These are phyloP conservation scores for Tetrahymena borealis DNA, from an alignment of 73 alveolate genomes.

Conservation along the genomic window DNA sequence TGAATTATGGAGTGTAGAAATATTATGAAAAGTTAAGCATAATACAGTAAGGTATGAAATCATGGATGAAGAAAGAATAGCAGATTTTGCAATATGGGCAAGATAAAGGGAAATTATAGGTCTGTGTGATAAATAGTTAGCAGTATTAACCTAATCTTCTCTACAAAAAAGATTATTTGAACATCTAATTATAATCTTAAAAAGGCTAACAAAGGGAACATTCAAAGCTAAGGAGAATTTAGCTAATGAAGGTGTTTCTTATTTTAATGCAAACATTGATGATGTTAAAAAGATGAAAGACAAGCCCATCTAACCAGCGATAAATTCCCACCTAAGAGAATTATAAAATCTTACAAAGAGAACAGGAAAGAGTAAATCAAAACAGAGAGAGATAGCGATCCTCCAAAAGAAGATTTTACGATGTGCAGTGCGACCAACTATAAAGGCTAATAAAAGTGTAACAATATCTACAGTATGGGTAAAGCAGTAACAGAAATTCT, in stretches of 20 bases:
- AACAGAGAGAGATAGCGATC: background rate
- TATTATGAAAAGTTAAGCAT: background rate
- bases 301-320: background rate
- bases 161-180: background rate
- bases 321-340: background rate
- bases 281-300: background rate
- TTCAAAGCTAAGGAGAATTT: background rate
- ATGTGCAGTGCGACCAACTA: background rate
- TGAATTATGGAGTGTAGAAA: background rate
- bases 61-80: background rate
- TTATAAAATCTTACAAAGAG: background rate
- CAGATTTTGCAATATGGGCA: background rate
- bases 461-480: background rate
- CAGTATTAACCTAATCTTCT: background rate
- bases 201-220: background rate
- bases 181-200: background rate
- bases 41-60: background rate
- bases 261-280: background rate
- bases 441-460: background rate
- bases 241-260: background rate
- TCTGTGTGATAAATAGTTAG: background rate
- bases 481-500: background rate
- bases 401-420: background rate
- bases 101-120: background rate
- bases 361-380: background rate